These are phyloP conservation scores for Meripilus lineatus DNA, from an alignment of 1,284 basidiomycete genomes.

Conservation along the genomic window DNA sequence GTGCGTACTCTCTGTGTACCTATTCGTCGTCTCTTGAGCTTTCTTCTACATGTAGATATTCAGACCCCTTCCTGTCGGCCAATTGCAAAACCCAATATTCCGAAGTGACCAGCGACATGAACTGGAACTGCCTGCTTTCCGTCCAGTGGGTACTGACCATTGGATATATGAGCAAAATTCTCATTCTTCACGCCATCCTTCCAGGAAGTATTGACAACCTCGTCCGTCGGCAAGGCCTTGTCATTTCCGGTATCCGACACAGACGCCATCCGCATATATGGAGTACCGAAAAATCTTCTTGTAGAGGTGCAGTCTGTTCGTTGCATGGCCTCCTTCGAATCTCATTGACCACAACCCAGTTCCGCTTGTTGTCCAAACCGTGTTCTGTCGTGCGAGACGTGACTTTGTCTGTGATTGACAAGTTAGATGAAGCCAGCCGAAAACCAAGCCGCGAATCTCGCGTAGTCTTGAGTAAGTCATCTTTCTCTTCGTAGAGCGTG, in stretches of 20 bases:
- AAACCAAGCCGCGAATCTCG: conserved; percentile 43
- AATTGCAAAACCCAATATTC: conserved; percentile 33
- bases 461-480: conserved; percentile 55
- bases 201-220: conserved; percentile 33
- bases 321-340: not conserved
- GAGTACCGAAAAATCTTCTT: conserved; percentile 58
- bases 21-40: not conserved
- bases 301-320: conserved; percentile 45
- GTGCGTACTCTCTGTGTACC: not conserved
- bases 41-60: conserved; percentile 1
- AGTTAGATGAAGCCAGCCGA: conserved; percentile 41
- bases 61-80: conserved; percentile 28
- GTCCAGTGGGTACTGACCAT: conserved; percentile 30
- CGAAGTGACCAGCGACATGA: conserved; percentile 22
- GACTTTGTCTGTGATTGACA: conserved; percentile 49
- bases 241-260: conserved; percentile 39
- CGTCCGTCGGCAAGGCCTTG: conserved; percentile 37
- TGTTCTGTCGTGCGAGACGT: conserved; percentile 62
- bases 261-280: conserved; percentile 54
- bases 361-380: conserved; percentile 58
- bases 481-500: not conserved
- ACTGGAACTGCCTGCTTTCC: conserved; percentile 34
- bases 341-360: conserved; percentile 35
- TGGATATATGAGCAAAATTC: not conserved
- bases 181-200: not conserved